phyloP scores from a whole-genome alignment of 2,329 filamentous ascomycete species.

The Colletotrichum lupini region DNA sequence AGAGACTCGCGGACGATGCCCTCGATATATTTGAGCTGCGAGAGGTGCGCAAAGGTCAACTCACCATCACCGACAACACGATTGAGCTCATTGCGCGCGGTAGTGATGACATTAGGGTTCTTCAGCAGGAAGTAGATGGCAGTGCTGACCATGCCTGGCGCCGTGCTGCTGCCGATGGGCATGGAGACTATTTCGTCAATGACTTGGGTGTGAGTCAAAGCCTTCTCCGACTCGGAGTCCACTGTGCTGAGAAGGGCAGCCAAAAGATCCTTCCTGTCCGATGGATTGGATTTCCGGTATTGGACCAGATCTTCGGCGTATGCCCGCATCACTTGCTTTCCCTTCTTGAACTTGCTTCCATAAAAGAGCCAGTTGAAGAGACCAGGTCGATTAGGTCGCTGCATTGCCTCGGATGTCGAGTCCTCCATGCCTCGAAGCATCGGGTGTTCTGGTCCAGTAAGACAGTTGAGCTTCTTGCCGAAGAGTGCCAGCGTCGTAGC shows the following conservation, averaged over 20 bases:
- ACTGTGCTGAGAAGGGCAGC: constrained; percentile 67
- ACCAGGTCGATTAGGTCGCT: constrained; percentile 62
- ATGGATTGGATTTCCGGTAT: constrained; percentile 63
- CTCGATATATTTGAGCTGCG: constrained; percentile 63
- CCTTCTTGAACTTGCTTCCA: constrained; percentile 62
- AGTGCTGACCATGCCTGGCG: constrained; percentile 56
- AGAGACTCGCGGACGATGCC: constrained; percentile 65
- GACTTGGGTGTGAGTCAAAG: constrained; percentile 68
- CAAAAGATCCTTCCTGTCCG: constrained; percentile 69
- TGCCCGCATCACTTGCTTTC: constrained; percentile 64
- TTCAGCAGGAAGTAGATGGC: constrained; percentile 63
- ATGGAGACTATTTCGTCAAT: constrained; percentile 77
- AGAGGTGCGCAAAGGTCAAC: constrained; percentile 59
- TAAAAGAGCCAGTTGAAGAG: constrained; percentile 65
- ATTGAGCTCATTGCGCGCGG: constrained; percentile 66
- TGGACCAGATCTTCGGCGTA: constrained; percentile 68
- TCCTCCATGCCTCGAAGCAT: constrained; percentile 66
- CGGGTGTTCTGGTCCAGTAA: constrained; percentile 58
- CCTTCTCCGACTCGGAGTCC: constrained; percentile 70
- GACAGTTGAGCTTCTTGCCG: constrained; percentile 59
- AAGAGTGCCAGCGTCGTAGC: constrained; percentile 61
- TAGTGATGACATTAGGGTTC: constrained; percentile 59
- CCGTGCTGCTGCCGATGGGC: constrained; percentile 67
- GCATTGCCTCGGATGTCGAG: constrained; percentile 65
- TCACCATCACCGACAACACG: constrained; percentile 57